Conservation (phyloP, 2,329 filamentous ascomycete species). For the Penicillium sp. region DNA sequence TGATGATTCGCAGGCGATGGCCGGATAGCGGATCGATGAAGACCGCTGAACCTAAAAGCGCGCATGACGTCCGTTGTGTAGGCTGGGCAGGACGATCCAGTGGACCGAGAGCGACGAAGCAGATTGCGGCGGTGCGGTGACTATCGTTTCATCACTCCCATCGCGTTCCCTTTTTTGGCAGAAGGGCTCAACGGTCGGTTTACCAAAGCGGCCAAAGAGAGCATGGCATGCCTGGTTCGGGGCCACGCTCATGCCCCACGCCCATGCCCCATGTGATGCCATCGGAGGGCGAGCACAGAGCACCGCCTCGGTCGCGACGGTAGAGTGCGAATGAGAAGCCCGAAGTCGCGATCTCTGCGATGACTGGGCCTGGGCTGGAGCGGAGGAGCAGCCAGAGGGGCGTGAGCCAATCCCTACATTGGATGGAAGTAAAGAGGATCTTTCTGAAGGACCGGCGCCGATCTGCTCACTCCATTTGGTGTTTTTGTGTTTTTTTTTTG, state of each 20-base stretch:
- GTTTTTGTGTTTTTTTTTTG: slow-evolving; percentile 1
- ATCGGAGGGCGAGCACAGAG: slow-evolving; percentile 13
- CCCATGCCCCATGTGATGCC: slow-evolving; percentile 9
- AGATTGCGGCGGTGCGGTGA: slow-evolving; percentile 23
- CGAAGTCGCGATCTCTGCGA: slow-evolving; percentile 10
- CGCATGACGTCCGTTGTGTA: slow-evolving; percentile 32
- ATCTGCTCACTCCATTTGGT: slow-evolving; percentile 14
- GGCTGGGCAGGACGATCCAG: slow-evolving; percentile 19
- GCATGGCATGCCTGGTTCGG: slow-evolving; percentile 11
- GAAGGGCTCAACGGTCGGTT: slow-evolving; percentile 17
- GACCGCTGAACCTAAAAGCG: slow-evolving; percentile 34
- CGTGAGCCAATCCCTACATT: slow-evolving; percentile 16
- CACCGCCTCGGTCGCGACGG: slow-evolving; percentile 7
- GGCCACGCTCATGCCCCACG: no score
- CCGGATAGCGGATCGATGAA: slow-evolving; percentile 34
- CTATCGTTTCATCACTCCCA: slow-evolving; percentile 16
- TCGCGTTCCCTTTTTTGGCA: neutral
- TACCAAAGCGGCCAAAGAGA: slow-evolving; percentile 19
- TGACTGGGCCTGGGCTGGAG: slow-evolving; percentile 13
- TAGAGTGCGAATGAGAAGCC: slow-evolving; percentile 13
- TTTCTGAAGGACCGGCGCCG: slow-evolving; percentile 20
- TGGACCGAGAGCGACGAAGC: slow-evolving; percentile 15
- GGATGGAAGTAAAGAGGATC: slow-evolving; percentile 11
- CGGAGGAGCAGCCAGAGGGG: slow-evolving; percentile 1
- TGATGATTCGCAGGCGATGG: no score